A percentile compares a stretch with the other conserved stretches of the same genome.
Conservation (phyloP, 768 basidiomycete genomes). For the Leccinum pellstonianum region DNA sequence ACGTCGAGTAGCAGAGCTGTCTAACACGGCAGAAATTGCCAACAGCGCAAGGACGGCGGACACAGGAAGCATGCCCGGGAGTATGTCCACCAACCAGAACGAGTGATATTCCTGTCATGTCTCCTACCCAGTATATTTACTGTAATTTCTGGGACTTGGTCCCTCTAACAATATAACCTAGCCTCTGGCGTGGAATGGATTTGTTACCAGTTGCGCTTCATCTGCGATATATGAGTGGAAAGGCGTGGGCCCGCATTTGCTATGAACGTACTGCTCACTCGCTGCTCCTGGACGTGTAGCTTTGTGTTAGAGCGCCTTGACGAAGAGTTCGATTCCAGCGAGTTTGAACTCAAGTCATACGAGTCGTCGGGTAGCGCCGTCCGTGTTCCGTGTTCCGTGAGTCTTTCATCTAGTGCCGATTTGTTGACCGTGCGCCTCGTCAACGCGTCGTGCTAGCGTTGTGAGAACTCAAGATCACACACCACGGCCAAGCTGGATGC, state of each 20-base stretch:
- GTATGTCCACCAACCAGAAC: constrained; percentile 25
- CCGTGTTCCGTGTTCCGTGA: too few relatives aligned
- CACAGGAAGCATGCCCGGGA: constrained; percentile 35
- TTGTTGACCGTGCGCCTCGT: too few relatives aligned
- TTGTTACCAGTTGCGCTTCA: constrained; percentile 56
- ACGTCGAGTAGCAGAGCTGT: constrained; percentile 30
- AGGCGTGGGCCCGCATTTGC: background rate
- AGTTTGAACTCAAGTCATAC: too few relatives aligned
- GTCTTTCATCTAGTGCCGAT: too few relatives aligned
- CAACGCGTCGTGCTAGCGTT: too few relatives aligned
- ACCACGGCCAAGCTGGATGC: too few relatives aligned
- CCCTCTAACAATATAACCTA: constrained; percentile 8
- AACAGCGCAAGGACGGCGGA: constrained; percentile 39
- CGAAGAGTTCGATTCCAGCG: too few relatives aligned
- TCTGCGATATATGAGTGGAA: constrained; percentile 32
- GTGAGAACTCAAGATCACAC: too few relatives aligned
- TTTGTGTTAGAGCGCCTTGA: too few relatives aligned
- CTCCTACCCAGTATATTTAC: constrained; percentile 15
- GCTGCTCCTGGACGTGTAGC: too few relatives aligned
- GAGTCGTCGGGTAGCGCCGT: too few relatives aligned
- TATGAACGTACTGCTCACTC: constrained; percentile 54
- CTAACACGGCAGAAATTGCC: constrained; percentile 20
- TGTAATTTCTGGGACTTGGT: constrained; percentile 13
- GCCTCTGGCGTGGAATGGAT: background rate
- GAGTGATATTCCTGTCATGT: constrained; percentile 19